Base-by-base conservation (phyloP, 306 rosid genomes). In the Cyamopsis tetragonoloba region DNA sequence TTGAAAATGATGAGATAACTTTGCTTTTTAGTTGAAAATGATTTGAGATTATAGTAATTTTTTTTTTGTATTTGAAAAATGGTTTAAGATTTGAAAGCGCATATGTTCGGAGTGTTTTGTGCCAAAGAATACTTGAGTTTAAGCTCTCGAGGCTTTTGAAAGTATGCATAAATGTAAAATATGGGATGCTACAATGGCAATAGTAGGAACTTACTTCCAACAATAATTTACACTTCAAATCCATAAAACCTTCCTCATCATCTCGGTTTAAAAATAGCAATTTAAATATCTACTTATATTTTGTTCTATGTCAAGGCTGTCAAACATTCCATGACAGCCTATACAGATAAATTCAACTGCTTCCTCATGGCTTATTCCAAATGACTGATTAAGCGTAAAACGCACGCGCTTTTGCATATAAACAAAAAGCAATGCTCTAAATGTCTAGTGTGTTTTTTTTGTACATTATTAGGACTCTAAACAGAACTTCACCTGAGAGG, bases 401-500 rank as follows among this genome's bases (percentile, higher is more conserved):
- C 66, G 44, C 31, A 71, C 41, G 76, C 72, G n/a, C n/a, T n/a
- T n/a, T 77, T 82, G 65, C 80, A 69, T 67, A 42, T 58, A 54
- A 59, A 62, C 51, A 32, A 38, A 61, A 62, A 26, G 27, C 53
- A 66, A 62, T 44, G n/a, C n/a, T n/a, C n/a, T n/a, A n/a, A n/a
- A n/a, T 66, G 77, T 78, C 83, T 53, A 65, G 61, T 62, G 37
- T 66, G 69, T 59, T 73, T 37, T 2, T 75, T 88, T 82, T 80
- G 87, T 80, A 80, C 85, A 77, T 68, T 71, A 77, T 68, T 71
- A 67, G 73, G 72, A 72, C 69, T 50, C 80, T 76, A 71, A 70
- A 51, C 41, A 32, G 23, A 70, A 70, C 46, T 61, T 86, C 82
- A 86, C 89, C 98, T 84, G 63, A 81, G 98, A 72, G 96, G 96